Evolutionary conservation across 192 early-diverging fungal species (phyloP), one percentile per base, ranked within the genome.

Genomic region (Coemansia sp.): DNA sequence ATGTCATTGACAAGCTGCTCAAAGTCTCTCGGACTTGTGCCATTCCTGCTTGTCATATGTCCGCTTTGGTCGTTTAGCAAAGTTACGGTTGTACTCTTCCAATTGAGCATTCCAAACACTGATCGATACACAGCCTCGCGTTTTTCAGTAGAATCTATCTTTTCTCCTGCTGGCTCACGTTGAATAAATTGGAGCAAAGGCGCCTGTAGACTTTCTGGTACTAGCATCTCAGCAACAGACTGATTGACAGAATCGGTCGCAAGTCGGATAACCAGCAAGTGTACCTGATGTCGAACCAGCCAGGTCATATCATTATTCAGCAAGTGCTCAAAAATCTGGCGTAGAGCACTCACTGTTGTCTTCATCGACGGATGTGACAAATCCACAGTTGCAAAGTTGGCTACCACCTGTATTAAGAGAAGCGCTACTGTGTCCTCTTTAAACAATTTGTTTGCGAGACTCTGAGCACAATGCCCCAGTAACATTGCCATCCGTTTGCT

Each of bases 251-350:
- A 63, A 30, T 74, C 65, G 1, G 64, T 64, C 5, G 65, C 71
- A 54, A 74, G 68, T 7, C 61, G 55, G n/a, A 68, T 58, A 18
- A 62, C 23, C 44, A 54, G 56, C 23, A 55, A 19, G 14, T 53
- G 49, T 3, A 66, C 65, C 21, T 63, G 59, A 10, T 74, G 71
- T 6, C 56, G 55, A 19, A 74, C 50, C 1, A 74, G 63, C 71
- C 71, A 74, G 18, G 60, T 38, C 16, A 22, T 27, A 5, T 25
- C 31, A 5, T 12, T 30, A 10, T 41, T 25, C 7, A 74, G 44
- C 25, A 74, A 48, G 12, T 30, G 41, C 0, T 32, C 55, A 23
- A 67, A 67, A 7, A 73, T 31, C 3, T n/a, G 71, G 6, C 58
- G 16, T 50, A 73, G 14, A 9, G 9, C 49, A 4, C 2, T 18